Percentiles rank a stretch among this genome's conserved stretches.
Conservation (phyloP, 1,139 yeast species). For the Nadsonia starkeyi-henricii region DNA sequence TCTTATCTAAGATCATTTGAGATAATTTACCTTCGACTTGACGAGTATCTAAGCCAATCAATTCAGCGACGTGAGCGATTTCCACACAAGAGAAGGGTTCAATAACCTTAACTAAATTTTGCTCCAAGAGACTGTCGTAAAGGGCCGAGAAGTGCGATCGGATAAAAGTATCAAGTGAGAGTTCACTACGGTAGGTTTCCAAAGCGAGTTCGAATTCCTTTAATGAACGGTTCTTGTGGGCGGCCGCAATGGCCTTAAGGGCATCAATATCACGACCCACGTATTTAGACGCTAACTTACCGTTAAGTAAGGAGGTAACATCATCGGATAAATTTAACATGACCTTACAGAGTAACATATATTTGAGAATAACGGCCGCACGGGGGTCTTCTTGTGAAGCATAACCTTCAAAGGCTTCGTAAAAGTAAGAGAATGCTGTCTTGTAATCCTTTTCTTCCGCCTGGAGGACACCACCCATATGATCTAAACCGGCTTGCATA, state of each 20-base stretch:
- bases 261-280: constrained; percentile 71
- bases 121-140: constrained; percentile 85
- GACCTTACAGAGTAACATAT: constrained; percentile 82
- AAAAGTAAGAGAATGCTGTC: constrained; percentile 90
- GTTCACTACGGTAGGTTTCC: constrained; percentile 54
- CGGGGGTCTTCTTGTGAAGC: constrained; percentile 36
- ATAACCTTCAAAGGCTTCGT: constrained; percentile 87
- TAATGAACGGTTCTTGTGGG: constrained; percentile 79
- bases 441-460: constrained; percentile 96
- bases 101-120: constrained; percentile 83
- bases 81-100: constrained; percentile 95
- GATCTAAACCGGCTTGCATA: constrained; percentile 85
- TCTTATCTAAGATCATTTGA: constrained; percentile 92
- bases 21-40: constrained; percentile 91
- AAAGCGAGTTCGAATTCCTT: constrained; percentile 80
- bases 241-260: constrained; percentile 84
- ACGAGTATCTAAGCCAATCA: constrained; percentile 74
- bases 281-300: constrained; percentile 71
- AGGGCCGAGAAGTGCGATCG: constrained; percentile 86
- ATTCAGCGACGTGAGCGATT: constrained; percentile 71
- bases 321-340: constrained; percentile 86
- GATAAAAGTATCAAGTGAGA: constrained; percentile 76
- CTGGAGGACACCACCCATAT: constrained; percentile 89
- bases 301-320: constrained; percentile 58
- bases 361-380: constrained; percentile 71